Evolutionary conservation across 2,329 filamentous ascomycete genomes (phyloP), one percentile per base, ranked within the genome.

Genomic region (Ophiostoma perfectum): DNA sequence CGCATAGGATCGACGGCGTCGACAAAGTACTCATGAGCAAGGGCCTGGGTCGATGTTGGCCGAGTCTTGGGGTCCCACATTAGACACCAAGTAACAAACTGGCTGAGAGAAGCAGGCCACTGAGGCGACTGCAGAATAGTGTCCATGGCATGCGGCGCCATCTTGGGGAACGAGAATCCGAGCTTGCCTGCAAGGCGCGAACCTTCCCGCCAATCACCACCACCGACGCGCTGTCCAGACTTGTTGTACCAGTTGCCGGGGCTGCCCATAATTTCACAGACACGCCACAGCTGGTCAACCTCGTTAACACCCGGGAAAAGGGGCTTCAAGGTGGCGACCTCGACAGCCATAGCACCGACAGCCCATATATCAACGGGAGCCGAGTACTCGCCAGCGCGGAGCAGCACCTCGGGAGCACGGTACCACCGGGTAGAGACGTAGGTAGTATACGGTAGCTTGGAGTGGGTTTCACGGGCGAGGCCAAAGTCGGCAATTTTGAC

Each of bases 401-500:
- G 81, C 5, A 99, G 84, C 2, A 99, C 95, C 76, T 99, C 95
- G 0, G 95, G 95, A 3, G 95, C 95, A 72, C 95, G 90, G 80
- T 99, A 99, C 95, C 95, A 99, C 78, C 95, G 84, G 4, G 95
- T 99, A 0, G 95, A 99, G 60, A 99, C 95, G 74, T 99, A 99
- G 2, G 95, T 99, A 0, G 95, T 99, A 80, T 98, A 99, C 0
- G 95, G 93, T 52, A 96, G 84, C 77, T 95, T 96, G 1, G 95
- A 98, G 77, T 98, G 93, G 0, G 93, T 99, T 80, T 99, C 95
- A 74, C 95, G 86, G n/a, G 95, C 95, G 16, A 99, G 86, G 72
- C 95, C 95, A 79, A 99, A 99, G 77, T 99, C 95, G 75, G 95
- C 95, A 74, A 99, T 97, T 82, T 99, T 99, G 74, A 99, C 95